Evolutionary conservation across 177 flowering plant species (phyloP), one percentile per base, ranked within the genome.

Genomic region (Tripterygium wilfordii): DNA sequence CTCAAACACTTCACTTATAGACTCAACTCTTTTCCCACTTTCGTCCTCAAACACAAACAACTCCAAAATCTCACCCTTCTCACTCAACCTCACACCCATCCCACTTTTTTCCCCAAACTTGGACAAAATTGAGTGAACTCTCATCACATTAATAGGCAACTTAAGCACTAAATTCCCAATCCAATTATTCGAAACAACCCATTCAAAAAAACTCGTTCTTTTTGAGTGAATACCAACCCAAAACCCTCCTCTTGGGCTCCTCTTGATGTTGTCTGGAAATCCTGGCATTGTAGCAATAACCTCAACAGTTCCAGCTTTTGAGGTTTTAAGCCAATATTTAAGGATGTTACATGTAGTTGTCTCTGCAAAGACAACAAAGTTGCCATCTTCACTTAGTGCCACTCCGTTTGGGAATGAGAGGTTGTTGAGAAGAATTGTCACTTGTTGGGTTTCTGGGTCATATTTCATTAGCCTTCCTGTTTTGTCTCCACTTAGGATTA

Each of bases 221-320:
- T 54, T 68, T 9, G 79, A 61, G 35, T 70, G 60, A 18, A 79
- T 45, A 5, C 65, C 85, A 8, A 79, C 72, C 83, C 80, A 85
- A 45, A 66, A 80, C 21, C 80, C 87, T 3, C 87, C 87, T 21
- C 67, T 58, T 2, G 49, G 42, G 42, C 74, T 80, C 58, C 76
- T 68, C 32, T 64, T 78, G 4, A 85, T 69, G 60, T 82, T 85
- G 43, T 85, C 95, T 5, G 89, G 84, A 25, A 64, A 71, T 14
- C 85, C 88, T 0, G 70, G 77, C 25, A 86, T 56, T 13, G 58
- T 39, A 0, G 72, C 62, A 18, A 80, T 62, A 0, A 68, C 58
- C 15, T 77, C 82, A 1, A 28, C 8, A 0, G 45, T 54, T 21
- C 75, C 76, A 16, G 65, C 58, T 42, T 53, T 78, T 2, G 48